phyloP scores from a whole-genome alignment of 768 basidiomycete genomes.

The Boletus subcaerulescens region DNA sequence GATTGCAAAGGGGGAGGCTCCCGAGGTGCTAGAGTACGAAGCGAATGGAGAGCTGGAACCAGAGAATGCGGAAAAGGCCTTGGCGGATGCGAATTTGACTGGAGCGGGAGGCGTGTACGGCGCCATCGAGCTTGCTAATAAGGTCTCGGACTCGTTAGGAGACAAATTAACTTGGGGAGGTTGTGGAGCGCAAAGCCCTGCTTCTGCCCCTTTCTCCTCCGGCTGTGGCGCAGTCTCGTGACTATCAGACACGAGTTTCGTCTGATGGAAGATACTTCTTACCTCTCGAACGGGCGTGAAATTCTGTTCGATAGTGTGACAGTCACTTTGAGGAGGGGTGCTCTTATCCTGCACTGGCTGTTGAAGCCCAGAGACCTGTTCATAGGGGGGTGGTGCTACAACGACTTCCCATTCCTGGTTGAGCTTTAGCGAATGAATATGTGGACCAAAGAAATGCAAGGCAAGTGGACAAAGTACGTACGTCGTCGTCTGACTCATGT shows the following conservation, averaged over 20 bases:
- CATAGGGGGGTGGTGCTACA: constrained; percentile 30
- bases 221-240: background rate
- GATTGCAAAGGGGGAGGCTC: constrained; percentile 23
- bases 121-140: constrained; percentile 8
- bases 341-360: constrained; percentile 11
- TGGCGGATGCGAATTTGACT: constrained; percentile 8
- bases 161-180: constrained; percentile 1
- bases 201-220: constrained; percentile 12
- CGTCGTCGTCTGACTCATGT: constrained; percentile 27
- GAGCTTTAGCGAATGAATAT: constrained; percentile 13
- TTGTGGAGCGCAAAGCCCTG: constrained; percentile 7
- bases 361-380: constrained; percentile 15
- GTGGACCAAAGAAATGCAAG: background rate
- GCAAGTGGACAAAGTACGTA: constrained; percentile 13
- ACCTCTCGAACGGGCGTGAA: constrained; percentile 16
- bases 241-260: constrained; percentile 8
- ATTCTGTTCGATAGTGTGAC: background rate
- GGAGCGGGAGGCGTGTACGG: constrained; percentile 13
- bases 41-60: constrained; percentile 35
- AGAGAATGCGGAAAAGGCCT: constrained; percentile 41
- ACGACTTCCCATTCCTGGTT: constrained; percentile 33
- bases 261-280: background rate
- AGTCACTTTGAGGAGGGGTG: background rate
- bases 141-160: constrained; percentile 7
- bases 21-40: constrained; percentile 26